These are phyloP conservation scores for Dentipellis fragilis DNA, from an alignment of 768 basidiomycete species.

Conservation along the genomic window DNA sequence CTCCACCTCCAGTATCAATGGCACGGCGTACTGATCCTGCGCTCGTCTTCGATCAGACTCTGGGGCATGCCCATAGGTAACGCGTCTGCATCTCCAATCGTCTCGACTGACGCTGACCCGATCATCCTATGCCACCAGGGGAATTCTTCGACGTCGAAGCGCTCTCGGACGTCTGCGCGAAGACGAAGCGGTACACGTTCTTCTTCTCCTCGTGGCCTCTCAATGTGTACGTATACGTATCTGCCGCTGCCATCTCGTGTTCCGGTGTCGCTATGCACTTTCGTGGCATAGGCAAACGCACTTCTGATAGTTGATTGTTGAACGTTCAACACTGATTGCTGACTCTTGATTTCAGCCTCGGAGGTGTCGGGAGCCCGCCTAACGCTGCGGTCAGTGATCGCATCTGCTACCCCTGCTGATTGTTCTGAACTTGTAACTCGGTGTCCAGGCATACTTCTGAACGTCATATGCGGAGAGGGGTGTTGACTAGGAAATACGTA, in stretches of 20 bases:
- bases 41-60: conserved; percentile 26
- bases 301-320: background rate
- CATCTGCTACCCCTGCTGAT: too few species aligned
- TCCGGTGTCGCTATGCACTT: background rate
- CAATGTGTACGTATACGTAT: conserved; percentile 40
- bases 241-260: background rate
- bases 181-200: conserved; percentile 55
- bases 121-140: conserved; percentile 24
- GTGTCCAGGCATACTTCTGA: conserved; percentile 19
- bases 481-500: too few species aligned
- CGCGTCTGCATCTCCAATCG: background rate
- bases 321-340: background rate
- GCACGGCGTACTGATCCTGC: background rate
- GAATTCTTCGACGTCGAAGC: conserved; percentile 68
- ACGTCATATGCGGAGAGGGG: too few species aligned
- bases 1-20: background rate
- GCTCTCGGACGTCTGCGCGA: conserved; percentile 44
- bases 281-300: background rate
- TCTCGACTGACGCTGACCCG: too few species aligned
- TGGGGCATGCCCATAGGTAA: conserved; percentile 70
- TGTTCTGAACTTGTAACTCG: too few species aligned
- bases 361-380: conserved; percentile 60
- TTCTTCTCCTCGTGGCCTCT: conserved; percentile 73
- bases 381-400: conserved; percentile 53
- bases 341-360: conserved; percentile 31